These are phyloP conservation scores for Tillandsia leiboldiana DNA, from an alignment of 176 grass and related monocot genomes.

Conservation along the genomic window DNA sequence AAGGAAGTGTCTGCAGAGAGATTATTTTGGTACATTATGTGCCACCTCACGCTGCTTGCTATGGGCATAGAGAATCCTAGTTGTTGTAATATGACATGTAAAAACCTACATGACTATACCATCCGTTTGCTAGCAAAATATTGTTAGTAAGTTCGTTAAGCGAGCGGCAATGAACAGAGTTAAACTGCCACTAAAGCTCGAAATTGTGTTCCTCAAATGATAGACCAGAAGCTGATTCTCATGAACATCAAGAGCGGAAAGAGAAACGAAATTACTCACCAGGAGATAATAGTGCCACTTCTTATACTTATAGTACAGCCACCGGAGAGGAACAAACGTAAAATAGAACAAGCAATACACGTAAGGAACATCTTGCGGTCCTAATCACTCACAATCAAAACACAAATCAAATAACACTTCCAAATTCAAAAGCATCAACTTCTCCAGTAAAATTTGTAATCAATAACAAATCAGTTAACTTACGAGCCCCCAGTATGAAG, in stretches of 20 bases:
- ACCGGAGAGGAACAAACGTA: constrained; percentile 81
- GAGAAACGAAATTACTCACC: constrained; percentile 26
- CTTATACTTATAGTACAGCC: constrained; percentile 98
- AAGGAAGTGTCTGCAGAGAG: too few relatives aligned
- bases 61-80: too few relatives aligned
- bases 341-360: constrained; percentile 93
- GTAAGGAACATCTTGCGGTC: constrained; percentile 85
- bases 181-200: too few relatives aligned
- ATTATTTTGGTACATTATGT: too few relatives aligned
- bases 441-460: too few relatives aligned
- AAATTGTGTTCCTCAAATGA: too few relatives aligned
- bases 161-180: too few relatives aligned
- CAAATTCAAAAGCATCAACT: constrained; percentile 13
- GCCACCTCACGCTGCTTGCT: too few relatives aligned
- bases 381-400: constrained; percentile 28
- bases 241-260: background rate
- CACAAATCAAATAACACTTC: constrained; percentile 2
- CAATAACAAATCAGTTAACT: constrained; percentile 18
- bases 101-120: too few relatives aligned
- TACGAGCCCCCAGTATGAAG: constrained; percentile 94
- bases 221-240: background rate
- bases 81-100: too few relatives aligned
- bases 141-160: too few relatives aligned
- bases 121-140: too few relatives aligned
- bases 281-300: constrained; percentile 98